Percentiles rank a stretch among this genome's conserved stretches.
These are phyloP conservation scores for Xylaria sp. DNA, from an alignment of 2,329 filamentous ascomycete species.

Conservation along the genomic window DNA sequence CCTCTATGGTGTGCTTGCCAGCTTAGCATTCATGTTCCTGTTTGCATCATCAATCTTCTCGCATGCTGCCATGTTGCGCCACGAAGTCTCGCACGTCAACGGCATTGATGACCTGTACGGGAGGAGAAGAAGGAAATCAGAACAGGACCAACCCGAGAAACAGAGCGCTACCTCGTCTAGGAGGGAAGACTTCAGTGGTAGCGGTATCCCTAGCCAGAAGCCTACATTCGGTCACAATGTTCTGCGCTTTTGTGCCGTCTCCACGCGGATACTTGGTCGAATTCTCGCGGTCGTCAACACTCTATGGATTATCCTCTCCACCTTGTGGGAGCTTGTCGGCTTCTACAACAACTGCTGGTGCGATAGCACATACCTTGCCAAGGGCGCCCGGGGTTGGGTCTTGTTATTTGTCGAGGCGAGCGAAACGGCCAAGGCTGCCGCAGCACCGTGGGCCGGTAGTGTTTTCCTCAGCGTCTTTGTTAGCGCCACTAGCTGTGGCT, in stretches of 20 bases:
- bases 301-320: conserved; percentile 37
- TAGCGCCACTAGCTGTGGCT: conserved; percentile 19
- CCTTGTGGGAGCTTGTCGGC: conserved; percentile 39
- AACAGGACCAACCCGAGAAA: not conserved
- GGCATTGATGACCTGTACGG: not conserved
- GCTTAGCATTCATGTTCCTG: conserved; percentile 31
- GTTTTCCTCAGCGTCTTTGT: conserved; percentile 31
- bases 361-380: conserved; percentile 33
- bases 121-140: not conserved
- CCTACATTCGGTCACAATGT: conserved; percentile 6
- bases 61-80: conserved; percentile 37
- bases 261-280: conserved; percentile 33
- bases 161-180: not conserved
- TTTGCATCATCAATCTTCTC: conserved; percentile 36
- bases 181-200: not conserved
- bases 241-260: conserved; percentile 31
- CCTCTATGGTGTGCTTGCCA: conserved; percentile 33
- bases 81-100: conserved; percentile 19
- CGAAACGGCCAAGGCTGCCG: conserved; percentile 17
- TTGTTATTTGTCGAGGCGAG: conserved; percentile 35
- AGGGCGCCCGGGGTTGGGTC: conserved; percentile 33
- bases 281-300: conserved; percentile 34
- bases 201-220: not conserved
- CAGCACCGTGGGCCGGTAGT: conserved; percentile 29
- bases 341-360: conserved; percentile 44